Percentiles rank a stretch among this genome's conserved stretches.
These are phyloP conservation scores for Leccinum pellstonianum DNA, from an alignment of 768 basidiomycete genomes.

Conservation along the genomic window DNA sequence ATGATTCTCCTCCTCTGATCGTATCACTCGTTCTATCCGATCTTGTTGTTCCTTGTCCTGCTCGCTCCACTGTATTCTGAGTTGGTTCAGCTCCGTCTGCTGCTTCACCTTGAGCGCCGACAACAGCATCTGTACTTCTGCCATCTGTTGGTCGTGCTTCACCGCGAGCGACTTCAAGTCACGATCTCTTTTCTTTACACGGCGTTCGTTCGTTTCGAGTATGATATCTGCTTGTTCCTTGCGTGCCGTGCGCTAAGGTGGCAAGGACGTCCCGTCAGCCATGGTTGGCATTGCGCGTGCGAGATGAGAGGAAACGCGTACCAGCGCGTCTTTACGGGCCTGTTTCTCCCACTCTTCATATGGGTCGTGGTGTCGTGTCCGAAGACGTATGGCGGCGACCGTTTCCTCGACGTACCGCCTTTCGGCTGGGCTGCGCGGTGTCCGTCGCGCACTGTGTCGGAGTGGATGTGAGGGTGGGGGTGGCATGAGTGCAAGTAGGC, in stretches of 20 bases:
- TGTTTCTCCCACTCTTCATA: constrained; percentile 52
- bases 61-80: constrained; percentile 46
- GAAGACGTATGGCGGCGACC: constrained; percentile 45
- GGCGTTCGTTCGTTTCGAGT: constrained; percentile 19
- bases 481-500: not conserved
- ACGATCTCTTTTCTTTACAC: constrained; percentile 7
- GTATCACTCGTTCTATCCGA: constrained; percentile 62
- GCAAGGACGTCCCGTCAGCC: not conserved
- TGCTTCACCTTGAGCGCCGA: constrained; percentile 42
- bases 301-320: constrained; percentile 22
- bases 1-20: constrained; percentile 59
- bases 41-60: constrained; percentile 48
- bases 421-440: constrained; percentile 31
- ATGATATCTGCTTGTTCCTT: constrained; percentile 27
- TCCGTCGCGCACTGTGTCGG: constrained; percentile 18
- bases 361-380: constrained; percentile 43
- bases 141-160: constrained; percentile 48
- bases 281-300: not conserved
- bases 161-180: constrained; percentile 35
- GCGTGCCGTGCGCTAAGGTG: constrained; percentile 39
- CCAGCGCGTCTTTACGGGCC: constrained; percentile 40
- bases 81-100: constrained; percentile 44
- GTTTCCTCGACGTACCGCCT: constrained; percentile 42
- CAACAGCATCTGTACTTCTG: constrained; percentile 50
- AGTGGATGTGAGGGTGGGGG: not conserved